These are phyloP conservation scores for Globomyces pollinis-pini DNA, from an alignment of 192 early-diverging fungal species.

Conservation along the genomic window DNA sequence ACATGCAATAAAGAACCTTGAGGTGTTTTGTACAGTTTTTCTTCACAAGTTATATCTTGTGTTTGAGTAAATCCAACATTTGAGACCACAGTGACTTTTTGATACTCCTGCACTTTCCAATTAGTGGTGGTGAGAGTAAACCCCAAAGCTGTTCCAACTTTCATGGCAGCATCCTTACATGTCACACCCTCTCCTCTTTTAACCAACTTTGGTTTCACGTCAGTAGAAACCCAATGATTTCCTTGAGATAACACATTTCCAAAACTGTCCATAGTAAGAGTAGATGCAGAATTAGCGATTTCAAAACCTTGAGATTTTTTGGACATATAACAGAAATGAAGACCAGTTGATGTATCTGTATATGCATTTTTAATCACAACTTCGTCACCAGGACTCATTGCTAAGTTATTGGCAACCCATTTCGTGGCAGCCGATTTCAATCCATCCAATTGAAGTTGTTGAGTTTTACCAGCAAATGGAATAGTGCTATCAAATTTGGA, in stretches of 20 bases:
- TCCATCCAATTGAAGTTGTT: no score
- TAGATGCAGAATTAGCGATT: not conserved
- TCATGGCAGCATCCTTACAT: not conserved
- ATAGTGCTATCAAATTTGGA: no score
- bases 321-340: constrained; percentile 1
- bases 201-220: not conserved
- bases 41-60: constrained; percentile 1
- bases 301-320: constrained; percentile 2
- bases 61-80: not conserved
- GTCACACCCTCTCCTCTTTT: not conserved
- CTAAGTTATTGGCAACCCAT: not conserved
- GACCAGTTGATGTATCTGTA: not conserved
- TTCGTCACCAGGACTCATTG: not conserved
- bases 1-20: not conserved
- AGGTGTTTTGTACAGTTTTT: constrained; percentile 3
- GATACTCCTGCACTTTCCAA: not conserved
- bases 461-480: no score
- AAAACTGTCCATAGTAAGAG: not conserved
- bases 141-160: not conserved
- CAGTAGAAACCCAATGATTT: constrained; percentile 1
- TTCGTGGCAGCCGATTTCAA: no score
- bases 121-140: not conserved
- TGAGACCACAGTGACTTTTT: not conserved
- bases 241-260: constrained; percentile 1
- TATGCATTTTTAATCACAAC: not conserved